Evolutionary conservation across 257 asterid genomes (phyloP), one percentile per base, ranked within the genome.

Genomic region (Solanum chiquidenum): DNA sequence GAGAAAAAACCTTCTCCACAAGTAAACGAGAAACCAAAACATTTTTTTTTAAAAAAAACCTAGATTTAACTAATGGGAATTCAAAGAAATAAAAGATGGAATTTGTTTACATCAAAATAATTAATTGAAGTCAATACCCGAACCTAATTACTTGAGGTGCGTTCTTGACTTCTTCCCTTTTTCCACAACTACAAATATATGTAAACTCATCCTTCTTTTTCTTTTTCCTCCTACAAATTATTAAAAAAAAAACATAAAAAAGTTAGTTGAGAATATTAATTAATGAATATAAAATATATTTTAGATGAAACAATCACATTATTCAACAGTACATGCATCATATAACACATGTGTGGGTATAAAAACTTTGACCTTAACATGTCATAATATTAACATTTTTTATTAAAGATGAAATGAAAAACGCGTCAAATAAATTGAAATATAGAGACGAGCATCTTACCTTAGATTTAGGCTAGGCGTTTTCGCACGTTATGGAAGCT

Each of bases 81-180:
- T 44, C 12, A 46, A 79, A 42, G 85, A 80, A 46, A 80, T 27
- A 80, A 5, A 86, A 72, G 40, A 73, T 6, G 83, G 29, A 35
- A 86, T 52, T 5, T 29, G 79, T 33, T 71, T 83, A 83, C 83
- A 64, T 64, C 18, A 76, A 38, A 18, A 40, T 62, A 34, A 14
- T 55, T 27, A 66, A 83, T 7, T 86, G 68, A 90, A 94, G 95
- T 94, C 98, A 94, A 94, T 94, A 91, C 95, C 95, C 98, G 98
- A 94, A 93, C 95, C 98, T 79, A 84, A 85, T 80, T 88, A 46
- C 88, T 68, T 42, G 33, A 88, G 92, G 92, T 89, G 89, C 94
- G 93, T 90, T 92, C 93, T 91, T 91, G 92, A 93, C 91, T 90
- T 89, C 90, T 89, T 80, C 88, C 37, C 60, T 86, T 88, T 86